Conservation (phyloP, 805 yeast species). For the Metschnikowia baotianmanensis region DNA sequence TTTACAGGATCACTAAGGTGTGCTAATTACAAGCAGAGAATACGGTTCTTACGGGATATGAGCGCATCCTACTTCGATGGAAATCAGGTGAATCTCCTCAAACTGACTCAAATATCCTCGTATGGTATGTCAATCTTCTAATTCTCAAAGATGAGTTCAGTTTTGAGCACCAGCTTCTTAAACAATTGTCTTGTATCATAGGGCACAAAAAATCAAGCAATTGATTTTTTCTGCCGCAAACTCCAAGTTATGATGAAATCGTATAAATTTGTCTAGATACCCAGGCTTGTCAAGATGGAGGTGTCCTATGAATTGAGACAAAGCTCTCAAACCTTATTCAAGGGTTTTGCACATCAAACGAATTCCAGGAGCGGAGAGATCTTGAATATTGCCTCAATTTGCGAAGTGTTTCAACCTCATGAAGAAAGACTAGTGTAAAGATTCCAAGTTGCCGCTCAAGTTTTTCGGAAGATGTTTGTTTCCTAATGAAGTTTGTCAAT, state of each 20-base stretch:
- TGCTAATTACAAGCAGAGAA: no score
- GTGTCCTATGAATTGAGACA: neutral
- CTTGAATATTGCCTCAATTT: neutral
- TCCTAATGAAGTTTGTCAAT: no score
- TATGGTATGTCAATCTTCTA: neutral
- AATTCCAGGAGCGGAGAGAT: neutral
- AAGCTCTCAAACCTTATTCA: neutral
- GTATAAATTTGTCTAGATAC: neutral
- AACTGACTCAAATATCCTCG: no score
- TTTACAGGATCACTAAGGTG: no score
- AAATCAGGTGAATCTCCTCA: no score
- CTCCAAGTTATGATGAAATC: neutral
- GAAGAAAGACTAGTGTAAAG: no score
- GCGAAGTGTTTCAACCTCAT: neutral
- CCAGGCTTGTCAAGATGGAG: neutral
- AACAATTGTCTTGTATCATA: neutral
- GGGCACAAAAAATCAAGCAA: neutral
- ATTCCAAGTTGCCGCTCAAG: no score
- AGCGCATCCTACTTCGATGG: no score
- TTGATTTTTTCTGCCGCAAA: neutral
- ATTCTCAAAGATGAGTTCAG: neutral
- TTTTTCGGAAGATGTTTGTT: no score
- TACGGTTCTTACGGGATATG: no score
- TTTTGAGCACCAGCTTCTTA: neutral
- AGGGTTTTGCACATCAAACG: neutral